These are phyloP conservation scores for Chimonanthus salicifolius DNA, from an alignment of 164 flowering plant genomes.

Conservation along the genomic window DNA sequence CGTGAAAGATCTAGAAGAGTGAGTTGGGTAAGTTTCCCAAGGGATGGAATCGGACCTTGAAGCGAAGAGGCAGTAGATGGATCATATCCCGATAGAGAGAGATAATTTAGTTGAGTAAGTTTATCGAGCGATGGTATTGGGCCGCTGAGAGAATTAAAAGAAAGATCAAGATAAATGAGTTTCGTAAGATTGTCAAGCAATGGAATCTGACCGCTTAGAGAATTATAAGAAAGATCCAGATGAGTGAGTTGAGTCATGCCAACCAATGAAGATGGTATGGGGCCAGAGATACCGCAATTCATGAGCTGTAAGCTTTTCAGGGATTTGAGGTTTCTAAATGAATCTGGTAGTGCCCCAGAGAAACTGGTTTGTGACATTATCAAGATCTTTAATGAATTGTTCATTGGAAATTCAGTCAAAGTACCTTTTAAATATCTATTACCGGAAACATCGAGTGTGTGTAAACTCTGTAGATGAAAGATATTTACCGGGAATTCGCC, in stretches of 20 bases:
- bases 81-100: no score
- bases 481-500: background rate
- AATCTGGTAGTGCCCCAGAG: constrained; percentile 32
- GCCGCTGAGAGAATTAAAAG: constrained; percentile 22
- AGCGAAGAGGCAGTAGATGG: no score
- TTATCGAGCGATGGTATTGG: no score
- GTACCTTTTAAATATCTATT: constrained; percentile 10
- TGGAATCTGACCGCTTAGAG: constrained; percentile 30
- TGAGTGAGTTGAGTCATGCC: background rate
- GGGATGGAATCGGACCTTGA: constrained; percentile 23
- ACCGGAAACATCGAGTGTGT: constrained; percentile 21
- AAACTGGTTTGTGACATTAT: constrained; percentile 23
- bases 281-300: constrained; percentile 14
- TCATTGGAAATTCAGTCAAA: constrained; percentile 27
- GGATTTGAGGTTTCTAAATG: constrained; percentile 25
- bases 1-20: constrained; percentile 22
- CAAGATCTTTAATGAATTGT: constrained; percentile 21
- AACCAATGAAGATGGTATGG: background rate
- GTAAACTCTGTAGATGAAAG: constrained; percentile 20
- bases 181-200: constrained; percentile 20
- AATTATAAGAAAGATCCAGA: background rate
- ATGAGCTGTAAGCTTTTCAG: constrained; percentile 24
- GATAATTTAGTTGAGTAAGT: no score
- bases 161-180: constrained; percentile 25
- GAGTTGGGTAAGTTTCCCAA: constrained; percentile 25